Conservation (phyloP, 1,139 yeast species). For the Keqinozyma sinolaborantium region DNA sequence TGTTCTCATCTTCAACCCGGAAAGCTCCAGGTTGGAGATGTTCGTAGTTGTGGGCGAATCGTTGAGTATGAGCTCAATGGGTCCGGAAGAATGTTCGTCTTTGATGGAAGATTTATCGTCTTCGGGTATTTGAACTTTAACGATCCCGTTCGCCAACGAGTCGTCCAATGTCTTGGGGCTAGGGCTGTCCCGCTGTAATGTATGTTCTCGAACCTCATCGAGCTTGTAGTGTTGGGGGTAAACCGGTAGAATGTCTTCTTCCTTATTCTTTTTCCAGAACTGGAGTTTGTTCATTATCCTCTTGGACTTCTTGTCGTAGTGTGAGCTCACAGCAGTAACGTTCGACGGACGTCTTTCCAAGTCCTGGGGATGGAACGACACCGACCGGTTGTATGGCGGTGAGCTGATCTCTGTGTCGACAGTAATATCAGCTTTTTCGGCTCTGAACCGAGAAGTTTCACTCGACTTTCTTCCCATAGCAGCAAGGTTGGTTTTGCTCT, state of each 20-base stretch:
- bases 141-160: too few relatives aligned
- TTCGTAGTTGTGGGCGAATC: constrained; percentile 3
- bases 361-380: constrained; percentile 34
- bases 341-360: constrained; percentile 14
- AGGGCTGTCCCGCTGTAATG: constrained; percentile 8
- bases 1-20: constrained; percentile 18
- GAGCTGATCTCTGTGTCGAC: constrained; percentile 3
- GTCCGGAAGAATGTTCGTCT: background rate
- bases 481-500: constrained; percentile 14
- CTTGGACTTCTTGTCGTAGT: constrained; percentile 15
- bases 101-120: background rate
- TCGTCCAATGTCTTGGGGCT: constrained; percentile 14
- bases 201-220: background rate
- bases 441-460: constrained; percentile 6
- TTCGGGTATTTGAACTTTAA: constrained; percentile 5
- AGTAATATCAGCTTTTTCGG: constrained; percentile 5
- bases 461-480: constrained; percentile 11
- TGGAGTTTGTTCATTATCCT: constrained; percentile 33
- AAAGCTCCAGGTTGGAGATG: constrained; percentile 1
- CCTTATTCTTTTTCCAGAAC: constrained; percentile 36
- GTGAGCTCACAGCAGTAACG: constrained; percentile 8
- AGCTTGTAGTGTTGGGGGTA: background rate
- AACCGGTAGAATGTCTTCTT: background rate
- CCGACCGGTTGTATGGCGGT: constrained; percentile 24
- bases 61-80: background rate